Percentiles rank a stretch among this genome's conserved stretches.
Evolutionary conservation across 192 early-diverging fungal species (phyloP).

Genomic region (Coemansia biformis): DNA sequence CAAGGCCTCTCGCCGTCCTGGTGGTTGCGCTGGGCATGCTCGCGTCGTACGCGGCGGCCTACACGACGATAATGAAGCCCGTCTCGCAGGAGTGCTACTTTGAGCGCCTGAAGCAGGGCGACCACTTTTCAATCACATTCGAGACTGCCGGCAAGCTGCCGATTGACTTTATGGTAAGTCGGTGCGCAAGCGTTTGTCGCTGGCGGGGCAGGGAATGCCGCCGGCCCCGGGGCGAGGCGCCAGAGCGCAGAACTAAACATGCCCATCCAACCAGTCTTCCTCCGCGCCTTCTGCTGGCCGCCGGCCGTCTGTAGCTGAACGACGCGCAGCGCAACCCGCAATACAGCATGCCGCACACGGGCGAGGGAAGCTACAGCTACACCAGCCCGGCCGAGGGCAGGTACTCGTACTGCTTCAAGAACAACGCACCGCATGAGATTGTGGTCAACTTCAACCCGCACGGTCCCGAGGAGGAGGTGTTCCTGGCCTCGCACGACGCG

Average conservation of each 20-base stretch:
- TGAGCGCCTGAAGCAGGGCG: constrained; percentile 43
- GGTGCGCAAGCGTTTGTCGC: too few relatives aligned
- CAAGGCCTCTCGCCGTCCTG: constrained; percentile 19
- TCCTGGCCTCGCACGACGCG: constrained; percentile 25
- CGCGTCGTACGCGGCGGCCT: constrained; percentile 29
- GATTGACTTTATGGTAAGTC: constrained; percentile 35
- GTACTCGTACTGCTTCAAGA: constrained; percentile 46
- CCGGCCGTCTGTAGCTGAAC: too few relatives aligned
- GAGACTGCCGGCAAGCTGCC: constrained; percentile 48
- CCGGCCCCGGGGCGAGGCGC: too few relatives aligned
- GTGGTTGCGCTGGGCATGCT: constrained; percentile 24
- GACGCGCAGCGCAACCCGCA: constrained; percentile 30
- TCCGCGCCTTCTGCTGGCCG: too few relatives aligned
- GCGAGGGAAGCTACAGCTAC: constrained; percentile 42
- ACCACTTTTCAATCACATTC: constrained; percentile 45
- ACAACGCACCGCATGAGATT: constrained; percentile 43
- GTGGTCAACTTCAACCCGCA: constrained; percentile 50
- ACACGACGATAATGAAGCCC: constrained; percentile 46
- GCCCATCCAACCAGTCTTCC: too few relatives aligned
- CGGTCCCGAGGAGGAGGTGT: constrained; percentile 39
- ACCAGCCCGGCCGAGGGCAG: constrained; percentile 31
- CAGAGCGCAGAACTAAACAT: too few relatives aligned
- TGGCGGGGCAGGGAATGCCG: too few relatives aligned
- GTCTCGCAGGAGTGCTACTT: constrained; percentile 45
- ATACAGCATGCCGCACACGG: constrained; percentile 38